These are phyloP conservation scores for Viola pubescens DNA, from an alignment of 441 rosid species.

Conservation along the genomic window DNA sequence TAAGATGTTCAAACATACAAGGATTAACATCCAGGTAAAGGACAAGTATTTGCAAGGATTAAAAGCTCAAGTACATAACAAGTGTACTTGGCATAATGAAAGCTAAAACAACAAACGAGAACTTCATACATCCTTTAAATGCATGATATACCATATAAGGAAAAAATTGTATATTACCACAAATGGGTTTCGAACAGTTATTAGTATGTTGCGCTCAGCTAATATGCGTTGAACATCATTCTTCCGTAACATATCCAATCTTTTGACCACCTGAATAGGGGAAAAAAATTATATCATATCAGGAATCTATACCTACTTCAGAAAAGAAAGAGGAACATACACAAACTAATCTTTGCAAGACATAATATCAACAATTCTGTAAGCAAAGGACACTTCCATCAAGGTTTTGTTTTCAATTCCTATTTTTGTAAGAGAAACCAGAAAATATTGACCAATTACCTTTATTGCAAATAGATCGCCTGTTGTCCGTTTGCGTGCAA, in stretches of 20 bases:
- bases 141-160: too few species aligned
- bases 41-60: too few species aligned
- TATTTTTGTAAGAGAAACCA: too few species aligned
- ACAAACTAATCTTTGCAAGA: not conserved
- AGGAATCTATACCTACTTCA: not conserved
- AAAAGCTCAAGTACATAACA: too few species aligned
- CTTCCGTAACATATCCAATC: slow-evolving; percentile 76
- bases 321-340: not conserved
- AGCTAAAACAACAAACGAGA: too few species aligned
- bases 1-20: slow-evolving; percentile 7
- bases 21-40: slow-evolving; percentile 5
- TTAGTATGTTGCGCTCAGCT: slow-evolving; percentile 76
- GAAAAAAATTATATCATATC: not conserved
- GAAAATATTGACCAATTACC: slow-evolving; percentile 25
- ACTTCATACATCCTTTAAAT: too few species aligned
- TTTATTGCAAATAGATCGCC: slow-evolving; percentile 88
- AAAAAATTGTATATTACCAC: slow-evolving; percentile 40
- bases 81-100: too few species aligned
- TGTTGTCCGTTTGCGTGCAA: slow-evolving; percentile 78
- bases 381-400: too few species aligned
- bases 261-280: slow-evolving; percentile 61
- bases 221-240: slow-evolving; percentile 73
- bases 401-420: too few species aligned
- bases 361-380: too few species aligned
- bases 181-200: slow-evolving; percentile 83